These are phyloP conservation scores for Dissophora ornata DNA, from an alignment of 192 early-diverging fungal species.

Conservation along the genomic window DNA sequence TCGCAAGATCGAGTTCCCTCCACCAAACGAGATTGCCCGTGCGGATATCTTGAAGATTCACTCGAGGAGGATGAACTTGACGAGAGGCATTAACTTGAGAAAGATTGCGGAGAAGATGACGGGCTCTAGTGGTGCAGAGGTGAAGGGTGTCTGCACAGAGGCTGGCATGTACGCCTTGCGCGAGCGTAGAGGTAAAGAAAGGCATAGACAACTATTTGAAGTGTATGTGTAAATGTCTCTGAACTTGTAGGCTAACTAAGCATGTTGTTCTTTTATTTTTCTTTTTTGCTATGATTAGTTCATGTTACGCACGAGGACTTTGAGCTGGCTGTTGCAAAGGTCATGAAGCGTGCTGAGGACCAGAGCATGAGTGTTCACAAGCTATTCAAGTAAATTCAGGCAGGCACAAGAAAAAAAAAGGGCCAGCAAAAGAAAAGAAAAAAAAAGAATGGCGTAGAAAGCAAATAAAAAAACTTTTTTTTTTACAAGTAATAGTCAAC, in stretches of 20 bases:
- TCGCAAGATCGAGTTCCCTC: slow-evolving; percentile 92
- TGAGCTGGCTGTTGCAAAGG: slow-evolving; percentile 99
- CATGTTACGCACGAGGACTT: slow-evolving; percentile 99
- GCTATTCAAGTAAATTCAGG: slow-evolving; percentile 86
- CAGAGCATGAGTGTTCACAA: slow-evolving; percentile 97
- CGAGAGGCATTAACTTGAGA: slow-evolving; percentile 88
- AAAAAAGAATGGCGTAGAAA: neutral
- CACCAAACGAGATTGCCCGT: slow-evolving; percentile 86
- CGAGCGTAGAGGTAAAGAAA: slow-evolving; percentile 78
- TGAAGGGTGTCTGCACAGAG: slow-evolving; percentile 91
- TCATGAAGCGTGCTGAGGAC: slow-evolving; percentile 98
- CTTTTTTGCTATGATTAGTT: too few relatives aligned
- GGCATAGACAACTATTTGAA: neutral
- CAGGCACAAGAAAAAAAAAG: slow-evolving; percentile 1
- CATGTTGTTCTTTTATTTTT: too few relatives aligned
- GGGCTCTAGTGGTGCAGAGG: slow-evolving; percentile 89
- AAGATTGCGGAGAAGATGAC: slow-evolving; percentile 91
- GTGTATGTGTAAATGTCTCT: too few relatives aligned
- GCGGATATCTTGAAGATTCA: slow-evolving; percentile 92
- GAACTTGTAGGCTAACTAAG: too few relatives aligned
- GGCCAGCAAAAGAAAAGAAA: slow-evolving; percentile 1
- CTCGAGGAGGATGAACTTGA: slow-evolving; percentile 92
- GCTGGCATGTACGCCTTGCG: slow-evolving; percentile 92
- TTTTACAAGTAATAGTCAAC: too few relatives aligned
- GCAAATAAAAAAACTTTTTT: too few relatives aligned